Conservation (phyloP, 768 basidiomycete genomes). For the Holtermanniella nyarrowii region DNA sequence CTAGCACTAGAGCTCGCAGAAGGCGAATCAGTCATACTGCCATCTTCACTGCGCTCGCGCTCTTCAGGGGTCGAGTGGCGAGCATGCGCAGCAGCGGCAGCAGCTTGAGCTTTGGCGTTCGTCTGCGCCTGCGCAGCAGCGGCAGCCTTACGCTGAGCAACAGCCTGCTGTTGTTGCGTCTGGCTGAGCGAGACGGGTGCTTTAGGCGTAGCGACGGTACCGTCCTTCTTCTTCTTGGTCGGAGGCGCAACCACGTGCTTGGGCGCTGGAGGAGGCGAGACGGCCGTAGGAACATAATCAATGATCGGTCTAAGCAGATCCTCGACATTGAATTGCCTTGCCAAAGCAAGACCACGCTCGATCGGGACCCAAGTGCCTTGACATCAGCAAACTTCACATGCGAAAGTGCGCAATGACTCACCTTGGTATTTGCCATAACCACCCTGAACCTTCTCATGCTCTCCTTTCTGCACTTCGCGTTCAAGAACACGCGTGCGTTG, state of each 20-base stretch:
- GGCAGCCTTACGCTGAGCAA: slow-evolving; percentile 30
- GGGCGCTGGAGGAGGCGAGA: slow-evolving; percentile 75
- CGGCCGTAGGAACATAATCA: slow-evolving; percentile 78
- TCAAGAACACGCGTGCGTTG: slow-evolving; percentile 95
- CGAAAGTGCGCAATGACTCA: slow-evolving; percentile 40
- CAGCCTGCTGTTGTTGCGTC: too few species aligned
- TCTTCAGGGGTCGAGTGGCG: neutral
- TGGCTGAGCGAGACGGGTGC: slow-evolving; percentile 26
- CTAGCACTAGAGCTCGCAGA: slow-evolving; percentile 22
- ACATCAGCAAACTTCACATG: slow-evolving; percentile 1
- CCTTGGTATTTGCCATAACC: slow-evolving; percentile 99
- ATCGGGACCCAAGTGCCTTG: slow-evolving; percentile 97
- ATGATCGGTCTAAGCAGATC: slow-evolving; percentile 77
- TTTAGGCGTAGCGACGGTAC: slow-evolving; percentile 16
- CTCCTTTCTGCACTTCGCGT: slow-evolving; percentile 95
- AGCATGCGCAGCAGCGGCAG: neutral
- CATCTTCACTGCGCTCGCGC: slow-evolving; percentile 7
- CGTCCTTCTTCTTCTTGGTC: slow-evolving; percentile 38
- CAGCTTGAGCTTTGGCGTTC: neutral
- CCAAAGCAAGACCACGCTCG: slow-evolving; percentile 71
- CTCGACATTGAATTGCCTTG: slow-evolving; percentile 90
- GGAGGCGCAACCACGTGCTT: slow-evolving; percentile 82
- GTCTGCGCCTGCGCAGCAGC: slow-evolving; percentile 11
- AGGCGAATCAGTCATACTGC: slow-evolving; percentile 15
- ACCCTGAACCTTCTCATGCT: slow-evolving; percentile 98